Evolutionary conservation across 2,329 filamentous ascomycete species (phyloP), one percentile per base, ranked within the genome.

Genomic region (Monosporascus cannonballus): DNA sequence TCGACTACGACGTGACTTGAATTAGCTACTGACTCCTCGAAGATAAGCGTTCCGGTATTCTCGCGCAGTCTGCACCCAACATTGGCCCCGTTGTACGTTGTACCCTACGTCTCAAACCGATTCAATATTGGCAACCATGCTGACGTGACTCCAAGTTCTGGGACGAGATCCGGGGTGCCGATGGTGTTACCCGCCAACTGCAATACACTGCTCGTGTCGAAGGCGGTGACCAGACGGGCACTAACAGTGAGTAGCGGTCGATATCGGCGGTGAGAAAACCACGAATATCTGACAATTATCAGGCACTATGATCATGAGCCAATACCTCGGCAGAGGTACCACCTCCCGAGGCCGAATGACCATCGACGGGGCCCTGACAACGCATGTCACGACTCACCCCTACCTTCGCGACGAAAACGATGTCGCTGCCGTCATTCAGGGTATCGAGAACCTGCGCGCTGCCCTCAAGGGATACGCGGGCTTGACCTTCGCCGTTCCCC

Each of bases 201-300:
- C 84, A 87, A 64, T 87, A 80, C 74, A 86, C 84, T 7, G 79
- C 83, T 39, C 78, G 84, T 58, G 81, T 86, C 38, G 83, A 86
- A 58, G 78, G 76, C 42, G 75, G 71, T 49, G 63, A 66, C 48
- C 55, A 59, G 42, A 67, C 69, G n/a, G 64, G 63, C 34, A 65
- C 58, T 45, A 67, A 64, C 48, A 65, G 64, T 67, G 55, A 57
- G 64, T 51, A 47, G 15, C 42, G 18, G n/a, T 3, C 11, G n/a
- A 27, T 38, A 6, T 42, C 17, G 9, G 4, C 17, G n/a, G 2
- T 3, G 15, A 49, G 7, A 25, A 30, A 24, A 3, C 15, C 9
- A 11, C 6, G 50, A 41, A 25, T 2, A n/a, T 3, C 47, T 55
- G 48, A 56, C 18, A 22, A 36, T 67, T 22, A 66, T 47, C 18